Evolutionary conservation across 352 stramenopile genomes (phyloP).

Genomic region (Phytophthora cryptogea): DNA sequence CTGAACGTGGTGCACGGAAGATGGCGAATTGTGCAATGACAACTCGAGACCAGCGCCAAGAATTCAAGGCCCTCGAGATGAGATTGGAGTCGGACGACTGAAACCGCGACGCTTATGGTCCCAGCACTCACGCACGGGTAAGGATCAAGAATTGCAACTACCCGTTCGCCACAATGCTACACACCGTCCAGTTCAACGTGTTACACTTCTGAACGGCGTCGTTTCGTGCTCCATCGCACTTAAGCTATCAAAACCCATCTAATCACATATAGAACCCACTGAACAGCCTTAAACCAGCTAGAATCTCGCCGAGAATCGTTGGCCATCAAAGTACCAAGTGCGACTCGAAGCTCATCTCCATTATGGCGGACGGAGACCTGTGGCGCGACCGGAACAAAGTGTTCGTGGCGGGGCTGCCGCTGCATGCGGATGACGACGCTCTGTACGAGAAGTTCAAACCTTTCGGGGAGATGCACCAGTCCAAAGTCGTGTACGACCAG

Average conservation of each 20-base stretch:
- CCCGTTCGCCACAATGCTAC: no score
- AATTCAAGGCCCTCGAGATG: conserved; percentile 17
- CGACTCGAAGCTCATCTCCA: conserved; percentile 4
- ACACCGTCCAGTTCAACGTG: conserved; percentile 18
- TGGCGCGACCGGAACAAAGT: conserved; percentile 91
- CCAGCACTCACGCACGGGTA: conserved; percentile 1
- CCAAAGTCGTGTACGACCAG: conserved; percentile 81
- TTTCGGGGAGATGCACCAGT: conserved; percentile 87
- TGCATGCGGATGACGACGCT: conserved; percentile 64
- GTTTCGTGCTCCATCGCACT: conserved; percentile 28
- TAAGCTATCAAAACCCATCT: neutral
- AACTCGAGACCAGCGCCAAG: conserved; percentile 4
- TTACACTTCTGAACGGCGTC: conserved; percentile 20
- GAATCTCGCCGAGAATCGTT: conserved; percentile 8
- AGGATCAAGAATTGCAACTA: neutral
- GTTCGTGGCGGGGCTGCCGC: conserved; percentile 77
- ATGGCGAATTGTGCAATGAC: conserved; percentile 20
- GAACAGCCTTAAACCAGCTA: no score
- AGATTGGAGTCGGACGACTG: conserved; percentile 23
- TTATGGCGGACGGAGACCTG: conserved; percentile 67
- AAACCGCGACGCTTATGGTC: conserved; percentile 16
- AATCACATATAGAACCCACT: no score
- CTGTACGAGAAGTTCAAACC: conserved; percentile 74
- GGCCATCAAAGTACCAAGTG: conserved; percentile 7
- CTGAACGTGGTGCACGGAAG: neutral